Base-by-base conservation (phyloP, 768 basidiomycete species). In the Boletellus emodensis region DNA sequence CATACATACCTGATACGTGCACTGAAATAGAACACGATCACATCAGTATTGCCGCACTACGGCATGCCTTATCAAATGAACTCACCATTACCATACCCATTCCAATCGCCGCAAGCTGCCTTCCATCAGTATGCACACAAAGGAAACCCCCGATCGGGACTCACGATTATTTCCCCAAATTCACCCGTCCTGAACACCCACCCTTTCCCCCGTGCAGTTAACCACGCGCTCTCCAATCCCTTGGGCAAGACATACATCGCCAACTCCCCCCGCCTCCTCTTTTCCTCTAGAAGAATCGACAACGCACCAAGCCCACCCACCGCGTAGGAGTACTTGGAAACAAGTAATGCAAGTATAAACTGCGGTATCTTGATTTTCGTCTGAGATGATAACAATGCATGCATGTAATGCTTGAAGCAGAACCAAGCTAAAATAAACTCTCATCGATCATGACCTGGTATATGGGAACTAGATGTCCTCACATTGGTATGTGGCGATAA, bases 161-260 rank as follows among this genome's bases (percentile, higher is more conserved):
- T 70, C 61, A 86, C 78, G 61, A 86, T 61, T 41, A 76, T 75
- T 61, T 85, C 86, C 0, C 87, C 89, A 70, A 77, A 81, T 44
- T 80, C 78, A 9, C 85, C 86, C 30, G 84, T 84, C 56, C 75
- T 75, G 53, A 84, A 81, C 40, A 94, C 86, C 70, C 81, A 82
- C 2, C 88, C 87, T 53, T 83, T 81, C 13, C 87, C 87, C 22
- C 88, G 69, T 9, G 85, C 80, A 62, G 84, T 82, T 1, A 84
- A 75, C 94, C 93, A 97, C n/a, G 81, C 81, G 47, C 90, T 90
- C 72, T 98, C 94, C 33, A 98, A 66, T 0, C 82, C 90, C 66
- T 93, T 90, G 4, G 95, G 95, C 22, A 97, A 70, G 2, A 84
- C 86, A 63, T 87, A 93, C 92, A 93, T 90, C 53, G 94, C 92